These are phyloP conservation scores for Coemansia sp. DNA, from an alignment of 192 early-diverging fungal species.

Conservation along the genomic window DNA sequence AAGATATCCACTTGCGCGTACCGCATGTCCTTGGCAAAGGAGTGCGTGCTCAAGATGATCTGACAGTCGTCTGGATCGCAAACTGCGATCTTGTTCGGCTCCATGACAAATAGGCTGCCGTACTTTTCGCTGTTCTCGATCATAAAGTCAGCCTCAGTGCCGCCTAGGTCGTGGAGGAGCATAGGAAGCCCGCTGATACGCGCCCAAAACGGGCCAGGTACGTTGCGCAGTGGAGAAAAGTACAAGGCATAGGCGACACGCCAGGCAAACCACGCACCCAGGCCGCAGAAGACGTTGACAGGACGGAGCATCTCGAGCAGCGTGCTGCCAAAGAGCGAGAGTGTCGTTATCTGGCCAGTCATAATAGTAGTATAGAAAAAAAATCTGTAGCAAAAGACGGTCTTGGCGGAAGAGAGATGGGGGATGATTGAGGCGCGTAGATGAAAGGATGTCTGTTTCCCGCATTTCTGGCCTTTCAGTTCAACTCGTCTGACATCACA, in stretches of 20 bases:
- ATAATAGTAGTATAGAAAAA: conserved; percentile 9
- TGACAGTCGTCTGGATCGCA: conserved; percentile 40
- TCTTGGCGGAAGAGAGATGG: neutral
- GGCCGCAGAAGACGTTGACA: conserved; percentile 22
- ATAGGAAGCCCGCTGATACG: conserved; percentile 41
- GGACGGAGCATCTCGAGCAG: conserved; percentile 22
- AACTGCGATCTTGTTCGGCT: conserved; percentile 27
- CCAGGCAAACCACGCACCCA: conserved; percentile 32
- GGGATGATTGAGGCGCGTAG: neutral
- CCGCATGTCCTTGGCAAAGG: conserved; percentile 36
- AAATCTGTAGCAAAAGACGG: neutral
- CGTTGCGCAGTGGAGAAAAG: conserved; percentile 45
- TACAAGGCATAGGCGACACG: conserved; percentile 35
- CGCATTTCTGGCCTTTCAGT: neutral
- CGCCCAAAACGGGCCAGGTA: conserved; percentile 42
- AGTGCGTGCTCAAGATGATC: conserved; percentile 37
- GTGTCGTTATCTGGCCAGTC: conserved; percentile 16
- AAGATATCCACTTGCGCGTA: conserved; percentile 42
- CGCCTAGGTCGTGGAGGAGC: conserved; percentile 30
- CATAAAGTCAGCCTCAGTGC: conserved; percentile 47
- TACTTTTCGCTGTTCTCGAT: conserved; percentile 32
- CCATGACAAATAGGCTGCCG: conserved; percentile 47
- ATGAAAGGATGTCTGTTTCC: neutral
- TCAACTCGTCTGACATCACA: neutral
- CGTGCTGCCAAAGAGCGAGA: neutral